phyloP scores from a whole-genome alignment of 2,329 filamentous ascomycete genomes.

The Fusarium sublunatum region DNA sequence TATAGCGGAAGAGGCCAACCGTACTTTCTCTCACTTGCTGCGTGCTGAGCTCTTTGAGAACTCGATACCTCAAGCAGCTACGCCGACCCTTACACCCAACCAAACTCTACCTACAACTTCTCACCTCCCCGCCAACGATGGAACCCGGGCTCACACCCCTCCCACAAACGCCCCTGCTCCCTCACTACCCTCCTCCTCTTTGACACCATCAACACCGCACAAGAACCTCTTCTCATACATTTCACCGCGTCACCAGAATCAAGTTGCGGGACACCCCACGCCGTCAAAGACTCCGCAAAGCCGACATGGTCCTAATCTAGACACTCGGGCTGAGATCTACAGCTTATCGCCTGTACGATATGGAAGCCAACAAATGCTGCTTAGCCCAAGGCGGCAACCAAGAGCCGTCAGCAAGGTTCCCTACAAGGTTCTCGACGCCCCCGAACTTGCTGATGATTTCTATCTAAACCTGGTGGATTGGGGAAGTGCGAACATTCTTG shows the following conservation, averaged over 20 bases:
- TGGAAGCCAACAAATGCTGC: slow-evolving; percentile 90
- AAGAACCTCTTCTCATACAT: slow-evolving; percentile 97
- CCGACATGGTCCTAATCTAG: slow-evolving; percentile 86
- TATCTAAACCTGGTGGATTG: slow-evolving; percentile 98
- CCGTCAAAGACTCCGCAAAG: slow-evolving; percentile 90
- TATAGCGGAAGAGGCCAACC: slow-evolving; percentile 89
- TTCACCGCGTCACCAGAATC: slow-evolving; percentile 76
- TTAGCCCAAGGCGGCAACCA: slow-evolving; percentile 89
- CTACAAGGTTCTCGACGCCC: slow-evolving; percentile 96
- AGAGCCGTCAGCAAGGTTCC: slow-evolving; percentile 94
- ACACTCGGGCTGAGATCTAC: slow-evolving; percentile 92
- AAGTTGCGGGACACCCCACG: slow-evolving; percentile 83
- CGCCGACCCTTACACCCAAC: slow-evolving; percentile 71
- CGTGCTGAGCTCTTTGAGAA: slow-evolving; percentile 93
- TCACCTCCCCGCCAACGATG: slow-evolving; percentile 68
- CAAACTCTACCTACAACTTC: slow-evolving; percentile 61
- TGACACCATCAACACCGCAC: slow-evolving; percentile 94
- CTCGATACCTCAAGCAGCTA: slow-evolving; percentile 83
- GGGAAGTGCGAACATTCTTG: slow-evolving; percentile 94
- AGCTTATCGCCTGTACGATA: slow-evolving; percentile 94
- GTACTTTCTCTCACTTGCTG: slow-evolving; percentile 88
- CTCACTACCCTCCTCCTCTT: slow-evolving; percentile 74
- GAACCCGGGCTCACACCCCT: slow-evolving; percentile 82
- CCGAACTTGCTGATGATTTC: slow-evolving; percentile 95
- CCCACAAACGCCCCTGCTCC: slow-evolving; percentile 72